These are phyloP conservation scores for Aspergillus unguis DNA, from an alignment of 2,329 filamentous ascomycete genomes.

Conservation along the genomic window DNA sequence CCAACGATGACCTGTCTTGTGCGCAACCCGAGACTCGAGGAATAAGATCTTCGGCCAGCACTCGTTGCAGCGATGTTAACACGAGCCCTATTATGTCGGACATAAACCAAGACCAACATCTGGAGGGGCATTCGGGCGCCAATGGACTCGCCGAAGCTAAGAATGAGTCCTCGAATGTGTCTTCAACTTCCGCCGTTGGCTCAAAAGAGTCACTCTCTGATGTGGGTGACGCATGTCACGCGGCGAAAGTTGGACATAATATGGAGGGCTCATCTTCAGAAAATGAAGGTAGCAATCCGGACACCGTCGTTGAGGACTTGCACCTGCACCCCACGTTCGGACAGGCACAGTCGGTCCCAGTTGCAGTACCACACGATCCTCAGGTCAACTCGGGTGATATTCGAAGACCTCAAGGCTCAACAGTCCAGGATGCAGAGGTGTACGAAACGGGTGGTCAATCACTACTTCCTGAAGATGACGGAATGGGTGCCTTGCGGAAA, in stretches of 20 bases:
- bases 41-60: conserved; percentile 19
- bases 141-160: conserved; percentile 23
- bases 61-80: conserved; percentile 12
- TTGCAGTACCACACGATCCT: background rate
- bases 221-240: background rate
- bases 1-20: conserved; percentile 22
- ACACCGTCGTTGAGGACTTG: background rate
- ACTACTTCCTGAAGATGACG: conserved; percentile 70
- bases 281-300: background rate
- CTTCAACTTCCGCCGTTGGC: conserved; percentile 14
- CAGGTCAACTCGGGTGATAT: background rate
- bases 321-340: background rate
- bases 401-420: background rate
- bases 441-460: conserved; percentile 19
- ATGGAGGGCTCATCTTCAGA: background rate
- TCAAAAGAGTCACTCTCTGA: conserved; percentile 11
- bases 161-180: conserved; percentile 20
- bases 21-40: conserved; percentile 22
- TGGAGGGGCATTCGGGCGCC: conserved; percentile 1
- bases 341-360: background rate
- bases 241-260: background rate
- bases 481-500: conserved; percentile 65
- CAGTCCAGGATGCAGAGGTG: conserved; percentile 8
- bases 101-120: conserved; percentile 12
- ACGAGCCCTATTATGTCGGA: conserved; percentile 11